Evolutionary conservation across 163 green algal genomes (phyloP).

Genomic region (Trebouxia gelatinosa): DNA sequence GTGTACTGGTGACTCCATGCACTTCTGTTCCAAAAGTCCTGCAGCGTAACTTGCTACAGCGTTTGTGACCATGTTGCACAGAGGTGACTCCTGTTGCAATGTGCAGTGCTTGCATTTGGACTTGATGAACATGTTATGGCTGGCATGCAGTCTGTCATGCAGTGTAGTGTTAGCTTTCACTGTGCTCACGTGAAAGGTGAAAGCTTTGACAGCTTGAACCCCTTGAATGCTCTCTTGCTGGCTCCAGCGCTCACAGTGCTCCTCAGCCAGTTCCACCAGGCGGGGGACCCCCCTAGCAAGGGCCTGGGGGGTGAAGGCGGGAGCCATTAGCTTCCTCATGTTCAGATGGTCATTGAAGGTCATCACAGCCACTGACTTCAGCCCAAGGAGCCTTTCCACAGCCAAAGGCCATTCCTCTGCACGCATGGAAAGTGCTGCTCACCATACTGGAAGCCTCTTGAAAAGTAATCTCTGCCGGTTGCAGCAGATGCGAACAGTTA

Average conservation of each 20-base stretch:
- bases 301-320: conserved; percentile 6
- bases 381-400: background rate
- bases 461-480: background rate
- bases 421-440: background rate
- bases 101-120: no score
- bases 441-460: background rate
- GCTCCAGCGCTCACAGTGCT: background rate
- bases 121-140: no score
- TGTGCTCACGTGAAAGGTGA: conserved; percentile 12
- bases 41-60: no score
- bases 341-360: conserved; percentile 21
- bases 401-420: conserved; percentile 24
- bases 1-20: no score
- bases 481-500: background rate
- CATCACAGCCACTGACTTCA: conserved; percentile 9
- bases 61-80: no score
- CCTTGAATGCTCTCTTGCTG: background rate
- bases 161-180: no score
- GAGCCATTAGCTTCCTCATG: conserved; percentile 19
- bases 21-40: no score
- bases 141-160: no score
- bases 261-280: conserved; percentile 12
- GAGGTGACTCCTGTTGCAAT: no score
- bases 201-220: background rate
- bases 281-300: conserved; percentile 2